These are phyloP conservation scores for Lepidopterella palustris DNA, from an alignment of 495 filamentous ascomycete species.

Conservation along the genomic window DNA sequence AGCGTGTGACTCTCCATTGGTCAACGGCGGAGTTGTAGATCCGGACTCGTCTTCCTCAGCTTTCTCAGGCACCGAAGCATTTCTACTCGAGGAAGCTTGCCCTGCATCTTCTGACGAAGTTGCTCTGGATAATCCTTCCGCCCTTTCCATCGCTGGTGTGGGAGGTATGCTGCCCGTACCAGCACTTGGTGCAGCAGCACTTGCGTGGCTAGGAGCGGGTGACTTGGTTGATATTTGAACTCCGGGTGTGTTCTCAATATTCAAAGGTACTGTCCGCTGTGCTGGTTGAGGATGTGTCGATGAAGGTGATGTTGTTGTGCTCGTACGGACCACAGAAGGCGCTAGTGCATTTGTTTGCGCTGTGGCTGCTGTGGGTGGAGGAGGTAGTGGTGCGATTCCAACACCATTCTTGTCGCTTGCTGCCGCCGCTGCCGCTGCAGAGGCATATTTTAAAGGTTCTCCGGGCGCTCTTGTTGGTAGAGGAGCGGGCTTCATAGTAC, in stretches of 20 bases:
- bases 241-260: constrained; percentile 37
- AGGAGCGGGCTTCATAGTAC: constrained; percentile 84
- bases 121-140: constrained; percentile 36
- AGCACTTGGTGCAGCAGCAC: constrained; percentile 32
- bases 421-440: constrained; percentile 89
- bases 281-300: constrained; percentile 49
- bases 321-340: constrained; percentile 28
- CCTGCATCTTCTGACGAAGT: constrained; percentile 21
- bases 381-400: constrained; percentile 86
- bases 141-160: constrained; percentile 43
- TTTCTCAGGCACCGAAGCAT: constrained; percentile 10
- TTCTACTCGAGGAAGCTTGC: constrained; percentile 8
- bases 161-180: constrained; percentile 37
- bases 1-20: constrained; percentile 50
- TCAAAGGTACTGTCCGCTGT: constrained; percentile 39
- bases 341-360: constrained; percentile 17
- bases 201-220: constrained; percentile 43
- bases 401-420: constrained; percentile 82
- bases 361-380: constrained; percentile 61
- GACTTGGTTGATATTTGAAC: constrained; percentile 43
- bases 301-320: constrained; percentile 40
- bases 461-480: constrained; percentile 75
- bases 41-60: constrained; percentile 24
- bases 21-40: constrained; percentile 35
- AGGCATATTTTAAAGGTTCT: constrained; percentile 92